phyloP scores from a whole-genome alignment of 2,329 filamentous ascomycete genomes.

The Neobulgaria alba region DNA sequence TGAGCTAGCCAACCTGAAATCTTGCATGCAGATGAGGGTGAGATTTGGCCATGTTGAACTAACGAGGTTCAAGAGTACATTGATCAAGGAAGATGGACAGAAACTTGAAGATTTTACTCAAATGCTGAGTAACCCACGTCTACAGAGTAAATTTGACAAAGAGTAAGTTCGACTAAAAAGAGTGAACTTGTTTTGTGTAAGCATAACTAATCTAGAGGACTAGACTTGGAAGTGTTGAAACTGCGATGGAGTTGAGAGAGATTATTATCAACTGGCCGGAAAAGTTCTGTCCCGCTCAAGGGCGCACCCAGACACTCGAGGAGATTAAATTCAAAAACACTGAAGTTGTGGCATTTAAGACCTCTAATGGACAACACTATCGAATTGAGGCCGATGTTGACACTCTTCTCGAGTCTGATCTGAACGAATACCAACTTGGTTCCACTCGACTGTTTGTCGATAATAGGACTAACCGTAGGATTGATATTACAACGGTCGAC shows the following conservation, averaged over 20 bases:
- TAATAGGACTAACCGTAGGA: slow-evolving; percentile 18
- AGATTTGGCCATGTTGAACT: slow-evolving; percentile 25
- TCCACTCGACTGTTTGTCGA: slow-evolving; percentile 15
- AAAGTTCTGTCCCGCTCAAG: slow-evolving; percentile 15
- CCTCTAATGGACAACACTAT: slow-evolving; percentile 10
- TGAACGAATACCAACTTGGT: slow-evolving; percentile 20
- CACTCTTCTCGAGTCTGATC: slow-evolving; percentile 6
- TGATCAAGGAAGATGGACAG: slow-evolving; percentile 8
- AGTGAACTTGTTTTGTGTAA: too few species aligned
- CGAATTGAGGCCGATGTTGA: slow-evolving; percentile 26
- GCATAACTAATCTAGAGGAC: too few species aligned
- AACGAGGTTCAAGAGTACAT: slow-evolving; percentile 13
- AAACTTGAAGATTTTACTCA: slow-evolving; percentile 18
- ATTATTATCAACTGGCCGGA: slow-evolving; percentile 10
- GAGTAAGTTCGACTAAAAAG: slow-evolving; percentile 18
- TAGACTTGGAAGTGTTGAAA: slow-evolving; percentile 12
- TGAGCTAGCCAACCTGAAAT: slow-evolving; percentile 17
- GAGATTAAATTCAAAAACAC: slow-evolving; percentile 19
- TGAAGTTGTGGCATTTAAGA: slow-evolving; percentile 20
- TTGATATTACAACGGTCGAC: slow-evolving; percentile 24
- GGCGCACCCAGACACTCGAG: slow-evolving; percentile 1
- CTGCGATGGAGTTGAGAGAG: slow-evolving; percentile 12
- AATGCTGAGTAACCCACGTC: slow-evolving; percentile 21
- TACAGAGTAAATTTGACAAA: slow-evolving; percentile 20
- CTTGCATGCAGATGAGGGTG: slow-evolving; percentile 27